Percentiles rank a stretch among this genome's conserved stretches.
These are phyloP conservation scores for Diaporthe amygdali DNA, from an alignment of 2,329 filamentous ascomycete genomes.

Conservation along the genomic window DNA sequence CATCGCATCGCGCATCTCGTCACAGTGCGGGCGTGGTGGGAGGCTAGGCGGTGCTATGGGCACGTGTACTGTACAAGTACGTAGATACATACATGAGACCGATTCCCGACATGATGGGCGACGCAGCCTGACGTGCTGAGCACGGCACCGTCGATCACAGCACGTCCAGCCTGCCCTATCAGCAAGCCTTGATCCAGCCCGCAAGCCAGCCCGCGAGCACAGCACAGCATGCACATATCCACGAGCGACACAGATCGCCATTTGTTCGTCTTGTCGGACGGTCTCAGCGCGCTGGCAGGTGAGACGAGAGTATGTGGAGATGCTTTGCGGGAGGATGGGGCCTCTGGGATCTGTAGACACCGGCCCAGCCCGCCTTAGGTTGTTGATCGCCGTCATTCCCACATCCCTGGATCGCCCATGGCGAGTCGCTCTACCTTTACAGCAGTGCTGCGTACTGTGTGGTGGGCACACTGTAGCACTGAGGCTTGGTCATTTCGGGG, in stretches of 20 bases:
- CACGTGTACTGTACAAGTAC: conserved; percentile 1
- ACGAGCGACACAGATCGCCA: background rate
- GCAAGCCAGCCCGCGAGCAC: background rate
- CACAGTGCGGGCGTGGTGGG: background rate
- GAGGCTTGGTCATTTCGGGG: conserved; percentile 13
- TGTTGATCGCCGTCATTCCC: background rate
- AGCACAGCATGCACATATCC: background rate
- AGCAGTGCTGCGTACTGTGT: background rate
- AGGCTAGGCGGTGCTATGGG: background rate
- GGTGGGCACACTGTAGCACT: background rate
- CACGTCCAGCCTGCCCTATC: conserved; percentile 4
- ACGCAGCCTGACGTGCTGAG: conserved; percentile 8
- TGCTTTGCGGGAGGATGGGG: background rate
- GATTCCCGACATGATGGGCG: conserved; percentile 15
- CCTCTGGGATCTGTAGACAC: background rate
- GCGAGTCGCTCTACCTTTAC: background rate
- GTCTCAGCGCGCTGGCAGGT: background rate
- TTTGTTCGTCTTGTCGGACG: background rate
- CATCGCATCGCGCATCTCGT: background rate
- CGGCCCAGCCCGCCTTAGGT: conserved; percentile 6
- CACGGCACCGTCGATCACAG: conserved; percentile 13
- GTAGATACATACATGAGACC: conserved; percentile 5
- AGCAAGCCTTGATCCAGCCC: background rate
- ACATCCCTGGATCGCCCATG: background rate
- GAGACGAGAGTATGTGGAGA: background rate